These are phyloP conservation scores for Angomonas ambiguus DNA, from an alignment of 208 protist species.

Conservation along the genomic window DNA sequence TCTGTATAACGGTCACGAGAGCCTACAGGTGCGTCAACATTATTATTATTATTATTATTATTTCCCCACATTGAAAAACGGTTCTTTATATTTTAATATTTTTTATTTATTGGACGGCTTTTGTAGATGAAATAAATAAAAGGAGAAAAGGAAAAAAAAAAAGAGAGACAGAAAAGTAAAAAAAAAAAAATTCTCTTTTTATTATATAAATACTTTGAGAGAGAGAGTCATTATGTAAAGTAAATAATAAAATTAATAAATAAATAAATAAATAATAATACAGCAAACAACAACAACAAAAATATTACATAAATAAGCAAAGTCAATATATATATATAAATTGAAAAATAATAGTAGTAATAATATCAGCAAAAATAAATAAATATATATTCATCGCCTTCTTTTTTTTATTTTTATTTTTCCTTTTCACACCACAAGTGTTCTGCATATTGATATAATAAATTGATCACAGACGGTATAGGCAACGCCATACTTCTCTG, in stretches of 20 bases:
- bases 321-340: too few species aligned
- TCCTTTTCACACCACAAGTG: conserved; percentile 1
- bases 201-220: background rate
- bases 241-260: too few species aligned
- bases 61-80: too few species aligned
- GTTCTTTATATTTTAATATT: background rate
- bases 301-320: too few species aligned
- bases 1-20: too few species aligned
- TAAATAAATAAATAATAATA: too few species aligned
- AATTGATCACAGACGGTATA: conserved; percentile 3
- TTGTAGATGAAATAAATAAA: background rate
- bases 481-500: conserved; percentile 14
- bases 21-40: too few species aligned
- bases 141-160: background rate
- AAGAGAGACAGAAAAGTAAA: background rate
- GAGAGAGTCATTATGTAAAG: background rate
- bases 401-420: too few species aligned
- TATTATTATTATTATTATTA: too few species aligned
- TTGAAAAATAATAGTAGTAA: background rate
- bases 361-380: too few species aligned
- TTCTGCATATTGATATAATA: conserved; percentile 9
- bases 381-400: too few species aligned
- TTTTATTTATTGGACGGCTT: background rate
- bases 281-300: too few species aligned
- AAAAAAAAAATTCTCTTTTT: conserved; percentile 1